phyloP scores from a whole-genome alignment of 2,329 filamentous ascomycete species.

The Paracorniculantispora psalliotae region DNA sequence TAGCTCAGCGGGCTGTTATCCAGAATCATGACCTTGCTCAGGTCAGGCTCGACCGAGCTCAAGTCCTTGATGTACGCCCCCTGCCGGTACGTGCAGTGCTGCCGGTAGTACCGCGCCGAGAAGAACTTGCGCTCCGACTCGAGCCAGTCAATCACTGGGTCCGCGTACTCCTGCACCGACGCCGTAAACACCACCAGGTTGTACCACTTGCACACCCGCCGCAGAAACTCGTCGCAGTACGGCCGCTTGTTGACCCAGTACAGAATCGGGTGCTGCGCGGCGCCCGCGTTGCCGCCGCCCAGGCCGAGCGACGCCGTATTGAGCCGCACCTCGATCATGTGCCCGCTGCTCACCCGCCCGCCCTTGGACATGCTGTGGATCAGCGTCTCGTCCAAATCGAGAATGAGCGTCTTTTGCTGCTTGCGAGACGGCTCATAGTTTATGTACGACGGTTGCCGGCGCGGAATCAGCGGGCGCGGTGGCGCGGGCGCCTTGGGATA shows the following conservation, averaged over 20 bases:
- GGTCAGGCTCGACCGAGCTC: slow-evolving; percentile 89
- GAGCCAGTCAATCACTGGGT: slow-evolving; percentile 98
- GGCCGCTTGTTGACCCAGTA: slow-evolving; percentile 99
- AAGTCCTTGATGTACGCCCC: slow-evolving; percentile 98
- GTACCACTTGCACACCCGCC: slow-evolving; percentile 94
- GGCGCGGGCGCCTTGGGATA: slow-evolving; percentile 89
- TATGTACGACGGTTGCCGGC: slow-evolving; percentile 83
- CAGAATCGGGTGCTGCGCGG: slow-evolving; percentile 86
- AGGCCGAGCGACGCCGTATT: slow-evolving; percentile 66
- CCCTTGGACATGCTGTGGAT: slow-evolving; percentile 98
- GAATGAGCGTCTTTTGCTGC: slow-evolving; percentile 85
- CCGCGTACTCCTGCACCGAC: slow-evolving; percentile 96
- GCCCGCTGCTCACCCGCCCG: slow-evolving; percentile 88
- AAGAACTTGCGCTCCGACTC: slow-evolving; percentile 97
- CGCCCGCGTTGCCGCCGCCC: slow-evolving; percentile 40
- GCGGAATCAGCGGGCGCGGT: slow-evolving; percentile 82
- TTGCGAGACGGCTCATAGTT: slow-evolving; percentile 51
- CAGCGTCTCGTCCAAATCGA: slow-evolving; percentile 94
- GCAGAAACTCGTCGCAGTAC: slow-evolving; percentile 92
- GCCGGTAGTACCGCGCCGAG: slow-evolving; percentile 85
- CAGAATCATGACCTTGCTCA: slow-evolving; percentile 97
- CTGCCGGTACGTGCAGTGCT: slow-evolving; percentile 93
- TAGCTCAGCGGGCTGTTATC: slow-evolving; percentile 98
- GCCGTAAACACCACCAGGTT: slow-evolving; percentile 96
- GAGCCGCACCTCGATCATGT: slow-evolving; percentile 97